These are phyloP conservation scores for Pisolithus thermaeus DNA, from an alignment of 1,284 basidiomycete species.

Conservation along the genomic window DNA sequence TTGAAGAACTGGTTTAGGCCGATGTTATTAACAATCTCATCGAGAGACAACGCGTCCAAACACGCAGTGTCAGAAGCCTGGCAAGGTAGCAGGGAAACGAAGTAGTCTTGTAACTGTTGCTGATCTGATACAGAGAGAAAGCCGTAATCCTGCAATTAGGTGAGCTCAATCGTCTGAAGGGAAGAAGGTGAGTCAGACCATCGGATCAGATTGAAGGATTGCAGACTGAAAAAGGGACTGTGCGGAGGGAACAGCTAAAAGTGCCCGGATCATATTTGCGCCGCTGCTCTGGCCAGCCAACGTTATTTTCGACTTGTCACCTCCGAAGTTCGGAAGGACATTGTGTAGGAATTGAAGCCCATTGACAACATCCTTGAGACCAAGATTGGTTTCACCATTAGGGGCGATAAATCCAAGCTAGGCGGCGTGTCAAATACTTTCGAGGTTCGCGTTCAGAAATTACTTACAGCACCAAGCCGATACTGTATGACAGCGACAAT, in stretches of 20 bases:
- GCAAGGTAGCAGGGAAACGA: constrained; percentile 49
- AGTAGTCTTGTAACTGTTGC: constrained; percentile 45
- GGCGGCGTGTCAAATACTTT: background rate
- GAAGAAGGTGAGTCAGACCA: constrained; percentile 43
- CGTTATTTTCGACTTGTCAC: constrained; percentile 60
- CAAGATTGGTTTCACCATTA: constrained; percentile 62
- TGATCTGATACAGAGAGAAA: constrained; percentile 57
- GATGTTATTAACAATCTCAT: constrained; percentile 49
- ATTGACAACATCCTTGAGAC: constrained; percentile 64
- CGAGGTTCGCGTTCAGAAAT: background rate
- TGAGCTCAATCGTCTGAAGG: background rate
- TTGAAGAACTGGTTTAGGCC: constrained; percentile 33
- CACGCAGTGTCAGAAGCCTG: constrained; percentile 43
- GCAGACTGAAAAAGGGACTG: constrained; percentile 63
- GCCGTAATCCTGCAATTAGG: constrained; percentile 55
- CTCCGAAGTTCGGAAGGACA: constrained; percentile 67
- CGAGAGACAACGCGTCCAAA: constrained; percentile 43
- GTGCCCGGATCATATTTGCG: constrained; percentile 71
- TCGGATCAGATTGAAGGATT: constrained; percentile 81
- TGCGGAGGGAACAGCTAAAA: constrained; percentile 64
- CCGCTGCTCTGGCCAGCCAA: constrained; percentile 87
- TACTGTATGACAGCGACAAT: constrained; percentile 86
- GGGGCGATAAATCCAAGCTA: constrained; percentile 76
- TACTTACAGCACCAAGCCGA: constrained; percentile 70
- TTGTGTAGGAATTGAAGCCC: constrained; percentile 61